Evolutionary conservation across 208 protist genomes (phyloP).

Genomic region (Crithidia thermophila): DNA sequence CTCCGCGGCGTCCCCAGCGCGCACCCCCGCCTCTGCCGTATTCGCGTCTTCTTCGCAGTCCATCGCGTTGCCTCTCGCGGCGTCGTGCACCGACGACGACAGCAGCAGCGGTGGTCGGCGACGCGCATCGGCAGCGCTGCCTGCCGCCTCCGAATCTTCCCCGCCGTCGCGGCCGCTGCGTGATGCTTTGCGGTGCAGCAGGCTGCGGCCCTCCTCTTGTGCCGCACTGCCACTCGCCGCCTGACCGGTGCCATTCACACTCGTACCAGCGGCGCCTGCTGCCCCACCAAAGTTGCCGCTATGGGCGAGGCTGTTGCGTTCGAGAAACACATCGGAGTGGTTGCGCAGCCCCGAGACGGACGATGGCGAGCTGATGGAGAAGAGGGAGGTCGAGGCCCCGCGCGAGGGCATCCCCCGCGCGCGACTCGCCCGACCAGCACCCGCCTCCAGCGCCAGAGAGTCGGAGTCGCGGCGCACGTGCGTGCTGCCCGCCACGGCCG

Average conservation of each 20-base stretch:
- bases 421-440: not conserved
- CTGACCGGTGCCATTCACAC: no score
- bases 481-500: not conserved
- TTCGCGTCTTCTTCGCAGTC: no score
- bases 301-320: not conserved
- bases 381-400: conserved; percentile 7
- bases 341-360: conserved; percentile 6
- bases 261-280: not conserved
- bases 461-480: not conserved
- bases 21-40: no score
- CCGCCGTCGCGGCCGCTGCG: conserved; percentile 7
- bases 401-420: not conserved
- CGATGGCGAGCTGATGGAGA: conserved; percentile 19
- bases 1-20: not conserved
- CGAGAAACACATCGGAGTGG: not conserved
- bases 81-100: no score
- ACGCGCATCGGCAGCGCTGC: not conserved
- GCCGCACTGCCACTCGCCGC: no score
- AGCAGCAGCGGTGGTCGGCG: not conserved
- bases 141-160: conserved; percentile 1
- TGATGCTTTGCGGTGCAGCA: no score
- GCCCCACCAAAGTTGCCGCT: no score
- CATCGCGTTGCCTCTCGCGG: no score
- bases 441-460: not conserved
- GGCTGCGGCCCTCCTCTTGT: not conserved